phyloP scores from a whole-genome alignment of 2,329 filamentous ascomycete species.

The Ophiostoma quercus region DNA sequence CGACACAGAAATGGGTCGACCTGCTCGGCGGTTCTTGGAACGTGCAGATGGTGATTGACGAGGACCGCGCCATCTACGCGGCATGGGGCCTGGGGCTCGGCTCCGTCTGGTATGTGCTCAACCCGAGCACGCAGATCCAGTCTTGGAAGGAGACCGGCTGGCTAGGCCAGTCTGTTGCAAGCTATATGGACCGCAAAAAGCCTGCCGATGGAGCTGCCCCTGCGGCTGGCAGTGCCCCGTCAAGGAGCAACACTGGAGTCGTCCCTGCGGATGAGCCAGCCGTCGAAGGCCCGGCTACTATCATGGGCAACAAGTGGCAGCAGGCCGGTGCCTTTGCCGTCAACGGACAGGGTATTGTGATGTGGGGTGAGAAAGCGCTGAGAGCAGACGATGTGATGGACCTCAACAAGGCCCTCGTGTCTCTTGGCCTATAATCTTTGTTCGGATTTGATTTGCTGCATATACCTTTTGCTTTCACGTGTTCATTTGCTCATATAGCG shows the following conservation, averaged over 20 bases:
- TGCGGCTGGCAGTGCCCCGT: slow-evolving; percentile 34
- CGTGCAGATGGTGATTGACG: slow-evolving; percentile 52
- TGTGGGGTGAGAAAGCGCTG: slow-evolving; percentile 47
- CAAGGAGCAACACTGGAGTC: background rate
- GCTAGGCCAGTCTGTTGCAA: slow-evolving; percentile 48
- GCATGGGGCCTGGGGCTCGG: slow-evolving; percentile 54
- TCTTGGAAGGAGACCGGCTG: slow-evolving; percentile 52
- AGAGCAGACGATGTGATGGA: slow-evolving; percentile 49
- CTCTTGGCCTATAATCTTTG: slow-evolving; percentile 33
- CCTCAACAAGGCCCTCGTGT: slow-evolving; percentile 44
- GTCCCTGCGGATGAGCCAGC: slow-evolving; percentile 32
- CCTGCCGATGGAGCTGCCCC: slow-evolving; percentile 27
- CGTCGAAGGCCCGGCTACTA: slow-evolving; percentile 39
- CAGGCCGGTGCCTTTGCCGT: slow-evolving; percentile 49
- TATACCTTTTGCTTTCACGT: slow-evolving; percentile 8
- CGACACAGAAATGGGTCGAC: slow-evolving; percentile 54
- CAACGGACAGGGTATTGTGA: slow-evolving; percentile 45
- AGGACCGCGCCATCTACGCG: slow-evolving; percentile 52
- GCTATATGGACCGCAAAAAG: slow-evolving; percentile 38
- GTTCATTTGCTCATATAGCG: background rate
- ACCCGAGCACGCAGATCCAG: slow-evolving; percentile 49
- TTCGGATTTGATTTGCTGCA: background rate
- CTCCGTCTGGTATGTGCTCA: slow-evolving; percentile 48
- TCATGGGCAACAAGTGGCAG: slow-evolving; percentile 54
- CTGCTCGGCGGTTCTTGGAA: slow-evolving; percentile 54